These are phyloP conservation scores for Magnolia sinica DNA, from an alignment of 164 flowering plant genomes.

Conservation along the genomic window DNA sequence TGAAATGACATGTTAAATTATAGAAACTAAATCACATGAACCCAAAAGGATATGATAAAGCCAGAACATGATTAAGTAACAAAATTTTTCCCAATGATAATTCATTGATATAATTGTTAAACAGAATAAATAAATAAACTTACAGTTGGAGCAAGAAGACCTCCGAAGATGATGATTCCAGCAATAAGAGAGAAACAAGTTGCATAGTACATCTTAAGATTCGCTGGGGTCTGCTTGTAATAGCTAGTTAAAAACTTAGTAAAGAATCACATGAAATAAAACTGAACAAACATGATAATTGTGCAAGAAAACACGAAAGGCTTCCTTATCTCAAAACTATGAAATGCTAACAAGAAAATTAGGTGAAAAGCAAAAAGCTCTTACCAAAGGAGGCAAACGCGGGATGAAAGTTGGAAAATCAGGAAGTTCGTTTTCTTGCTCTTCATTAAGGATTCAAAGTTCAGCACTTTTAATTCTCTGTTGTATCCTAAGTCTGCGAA, in stretches of 20 bases:
- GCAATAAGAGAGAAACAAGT: constrained; percentile 75
- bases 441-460: constrained; percentile 54
- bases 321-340: background rate
- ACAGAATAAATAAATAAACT: constrained; percentile 28
- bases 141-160: constrained; percentile 92
- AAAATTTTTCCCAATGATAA: background rate
- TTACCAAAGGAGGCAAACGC: constrained; percentile 92
- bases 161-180: constrained; percentile 88
- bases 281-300: background rate
- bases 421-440: constrained; percentile 78
- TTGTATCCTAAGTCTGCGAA: constrained; percentile 87
- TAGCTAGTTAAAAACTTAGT: background rate
- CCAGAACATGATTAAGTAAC: too few relatives aligned
- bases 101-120: background rate
- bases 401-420: constrained; percentile 93
- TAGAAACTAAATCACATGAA: background rate
- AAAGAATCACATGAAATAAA: background rate
- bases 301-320: background rate
- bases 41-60: background rate
- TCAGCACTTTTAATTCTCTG: constrained; percentile 82
- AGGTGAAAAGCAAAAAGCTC: constrained; percentile 12
- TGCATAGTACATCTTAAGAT: constrained; percentile 81
- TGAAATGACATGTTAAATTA: background rate
- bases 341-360: background rate
- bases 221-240: constrained; percentile 54